These are phyloP conservation scores for Aspergillus neoniger DNA, from an alignment of 2,329 filamentous ascomycete species.

Conservation along the genomic window DNA sequence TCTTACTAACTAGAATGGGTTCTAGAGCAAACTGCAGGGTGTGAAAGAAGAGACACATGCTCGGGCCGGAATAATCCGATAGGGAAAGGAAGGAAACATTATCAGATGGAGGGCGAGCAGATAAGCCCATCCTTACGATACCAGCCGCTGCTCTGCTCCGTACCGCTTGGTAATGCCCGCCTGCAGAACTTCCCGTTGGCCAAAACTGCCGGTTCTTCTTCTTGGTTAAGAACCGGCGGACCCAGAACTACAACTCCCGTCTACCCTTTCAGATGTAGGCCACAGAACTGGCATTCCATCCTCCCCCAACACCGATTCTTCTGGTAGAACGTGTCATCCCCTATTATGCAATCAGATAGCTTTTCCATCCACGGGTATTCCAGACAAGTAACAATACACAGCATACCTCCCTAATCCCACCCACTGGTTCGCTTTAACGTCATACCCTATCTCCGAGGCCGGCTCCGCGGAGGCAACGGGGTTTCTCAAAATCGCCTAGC, in stretches of 20 bases:
- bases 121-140: background rate
- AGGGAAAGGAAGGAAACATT: background rate
- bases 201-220: background rate
- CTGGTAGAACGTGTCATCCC: background rate
- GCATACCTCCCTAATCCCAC: background rate
- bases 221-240: background rate
- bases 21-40: no score
- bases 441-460: conserved; percentile 22
- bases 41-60: no score
- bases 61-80: background rate
- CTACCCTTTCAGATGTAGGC: background rate
- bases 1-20: no score
- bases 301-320: no score
- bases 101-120: conserved; percentile 18
- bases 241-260: background rate
- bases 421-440: conserved; percentile 6
- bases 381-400: background rate
- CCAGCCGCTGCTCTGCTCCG: background rate
- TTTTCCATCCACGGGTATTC: background rate
- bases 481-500: conserved; percentile 16
- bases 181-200: conserved; percentile 15
- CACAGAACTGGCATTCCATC: no score
- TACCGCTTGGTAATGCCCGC: conserved; percentile 14
- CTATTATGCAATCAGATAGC: background rate
- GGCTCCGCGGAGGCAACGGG: conserved; percentile 20